These are phyloP conservation scores for Tylopilus felleus DNA, from an alignment of 768 basidiomycete species.

Conservation along the genomic window DNA sequence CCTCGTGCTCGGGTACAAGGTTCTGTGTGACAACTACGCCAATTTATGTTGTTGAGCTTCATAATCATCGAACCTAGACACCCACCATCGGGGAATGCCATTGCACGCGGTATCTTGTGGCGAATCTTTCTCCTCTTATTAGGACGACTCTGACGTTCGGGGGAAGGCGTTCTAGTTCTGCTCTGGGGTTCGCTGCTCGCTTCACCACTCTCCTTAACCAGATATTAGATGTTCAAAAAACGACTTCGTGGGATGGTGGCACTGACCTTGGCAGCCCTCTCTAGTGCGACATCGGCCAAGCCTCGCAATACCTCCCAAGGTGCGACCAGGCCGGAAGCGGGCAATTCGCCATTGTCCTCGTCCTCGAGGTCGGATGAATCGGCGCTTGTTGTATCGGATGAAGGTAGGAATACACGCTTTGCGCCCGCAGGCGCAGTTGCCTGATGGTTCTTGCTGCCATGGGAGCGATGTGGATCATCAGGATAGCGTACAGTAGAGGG, in stretches of 20 bases:
- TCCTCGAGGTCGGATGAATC: constrained; percentile 86
- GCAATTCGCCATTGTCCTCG: constrained; percentile 75
- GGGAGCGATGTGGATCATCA: constrained; percentile 38
- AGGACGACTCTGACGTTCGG: constrained; percentile 66
- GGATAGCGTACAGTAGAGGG: constrained; percentile 58
- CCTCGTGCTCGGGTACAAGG: constrained; percentile 77
- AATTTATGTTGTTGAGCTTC: constrained; percentile 1
- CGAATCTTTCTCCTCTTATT: constrained; percentile 69
- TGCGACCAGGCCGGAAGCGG: constrained; percentile 76
- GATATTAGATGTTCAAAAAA: constrained; percentile 10
- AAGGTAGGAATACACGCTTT: constrained; percentile 59
- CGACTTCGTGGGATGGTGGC: neutral
- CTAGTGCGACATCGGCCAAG: constrained; percentile 76
- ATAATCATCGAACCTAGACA: neutral
- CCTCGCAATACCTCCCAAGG: constrained; percentile 85
- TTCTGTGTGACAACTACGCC: constrained; percentile 76
- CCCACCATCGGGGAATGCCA: constrained; percentile 77
- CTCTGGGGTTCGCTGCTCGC: constrained; percentile 68
- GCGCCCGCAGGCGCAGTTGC: constrained; percentile 35
- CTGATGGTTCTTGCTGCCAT: constrained; percentile 31
- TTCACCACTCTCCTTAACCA: constrained; percentile 68
- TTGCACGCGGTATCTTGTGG: constrained; percentile 53
- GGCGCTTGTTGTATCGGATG: constrained; percentile 70
- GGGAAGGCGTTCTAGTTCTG: constrained; percentile 69
- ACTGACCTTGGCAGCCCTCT: constrained; percentile 72